Evolutionary conservation across 768 basidiomycete species (phyloP).

Genomic region (Suillus weaverae): DNA sequence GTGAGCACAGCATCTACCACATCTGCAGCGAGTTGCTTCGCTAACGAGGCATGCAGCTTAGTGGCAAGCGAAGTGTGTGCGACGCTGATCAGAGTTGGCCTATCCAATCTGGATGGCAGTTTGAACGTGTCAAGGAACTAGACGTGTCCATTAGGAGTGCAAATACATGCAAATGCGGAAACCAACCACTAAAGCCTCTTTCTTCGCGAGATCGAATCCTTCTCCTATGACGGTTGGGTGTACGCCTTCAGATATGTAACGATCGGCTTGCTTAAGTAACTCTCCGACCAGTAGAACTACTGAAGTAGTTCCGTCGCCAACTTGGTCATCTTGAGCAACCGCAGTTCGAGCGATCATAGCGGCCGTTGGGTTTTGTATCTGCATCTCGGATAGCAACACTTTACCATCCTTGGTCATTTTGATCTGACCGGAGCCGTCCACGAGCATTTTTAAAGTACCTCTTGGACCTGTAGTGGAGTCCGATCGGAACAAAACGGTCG

Average conservation of each 20-base stretch:
- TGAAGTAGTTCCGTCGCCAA: constrained; percentile 97
- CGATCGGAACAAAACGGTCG: constrained; percentile 24
- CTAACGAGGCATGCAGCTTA: constrained; percentile 80
- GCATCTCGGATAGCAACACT: constrained; percentile 98
- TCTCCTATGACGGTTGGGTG: constrained; percentile 95
- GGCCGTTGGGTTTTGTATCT: constrained; percentile 98
- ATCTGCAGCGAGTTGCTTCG: constrained; percentile 85
- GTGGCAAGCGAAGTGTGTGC: constrained; percentile 95
- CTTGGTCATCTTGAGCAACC: constrained; percentile 98
- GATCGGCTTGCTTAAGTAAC: constrained; percentile 94
- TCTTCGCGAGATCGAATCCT: constrained; percentile 97
- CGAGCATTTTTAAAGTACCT: constrained; percentile 99
- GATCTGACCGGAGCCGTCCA: constrained; percentile 96
- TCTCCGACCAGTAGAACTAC: constrained; percentile 96
- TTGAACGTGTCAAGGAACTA: constrained; percentile 95
- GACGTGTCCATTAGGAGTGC: constrained; percentile 22
- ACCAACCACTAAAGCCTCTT: constrained; percentile 84
- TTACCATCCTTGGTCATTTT: constrained; percentile 99
- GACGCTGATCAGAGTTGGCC: constrained; percentile 88
- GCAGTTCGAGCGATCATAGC: constrained; percentile 99
- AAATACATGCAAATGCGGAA: constrained; percentile 17
- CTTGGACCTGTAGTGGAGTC: constrained; percentile 67
- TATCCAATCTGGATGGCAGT: constrained; percentile 73
- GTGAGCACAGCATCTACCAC: constrained; percentile 94
- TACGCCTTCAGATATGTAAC: constrained; percentile 96